phyloP scores from a whole-genome alignment of 139 green algal species.

The Desmodesmus armatus region DNA sequence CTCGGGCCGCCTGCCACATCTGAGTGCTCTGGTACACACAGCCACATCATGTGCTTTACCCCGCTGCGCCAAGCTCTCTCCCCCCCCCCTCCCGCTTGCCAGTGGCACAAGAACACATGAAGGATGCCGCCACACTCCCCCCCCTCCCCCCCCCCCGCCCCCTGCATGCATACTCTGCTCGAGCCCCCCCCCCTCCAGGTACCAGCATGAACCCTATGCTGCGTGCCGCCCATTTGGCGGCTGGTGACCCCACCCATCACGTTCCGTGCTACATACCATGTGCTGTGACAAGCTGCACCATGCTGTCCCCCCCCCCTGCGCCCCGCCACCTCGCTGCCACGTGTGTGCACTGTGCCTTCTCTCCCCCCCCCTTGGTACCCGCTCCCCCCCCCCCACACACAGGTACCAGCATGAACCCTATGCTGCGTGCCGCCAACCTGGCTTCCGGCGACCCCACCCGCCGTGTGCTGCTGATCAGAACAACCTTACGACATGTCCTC shows the following conservation, averaged over 20 bases:
- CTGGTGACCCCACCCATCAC: too few species aligned
- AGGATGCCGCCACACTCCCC: neutral
- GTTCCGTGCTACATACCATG: too few species aligned
- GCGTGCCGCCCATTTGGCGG: neutral
- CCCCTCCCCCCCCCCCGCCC: neutral
- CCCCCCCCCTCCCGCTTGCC: neutral
- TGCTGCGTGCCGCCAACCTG: too few species aligned
- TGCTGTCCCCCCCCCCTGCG: neutral
- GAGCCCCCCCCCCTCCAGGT: too few species aligned
- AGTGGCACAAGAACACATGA: neutral
- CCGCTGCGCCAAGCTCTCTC: too few species aligned
- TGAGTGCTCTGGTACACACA: neutral
- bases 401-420: too few species aligned
- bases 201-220: neutral
- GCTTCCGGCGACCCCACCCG: too few species aligned
- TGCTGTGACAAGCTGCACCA: neutral
- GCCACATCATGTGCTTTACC: too few species aligned
- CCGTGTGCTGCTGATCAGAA: neutral
- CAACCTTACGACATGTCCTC: neutral
- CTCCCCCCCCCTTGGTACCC: neutral
- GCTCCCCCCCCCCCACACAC: neutral
- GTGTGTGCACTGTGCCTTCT: neutral
- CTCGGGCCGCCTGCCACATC: neutral
- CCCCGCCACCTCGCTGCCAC: too few species aligned
- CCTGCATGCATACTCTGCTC: neutral